These are phyloP conservation scores for Penicillium desertorum DNA, from an alignment of 495 filamentous ascomycete genomes.

Conservation along the genomic window DNA sequence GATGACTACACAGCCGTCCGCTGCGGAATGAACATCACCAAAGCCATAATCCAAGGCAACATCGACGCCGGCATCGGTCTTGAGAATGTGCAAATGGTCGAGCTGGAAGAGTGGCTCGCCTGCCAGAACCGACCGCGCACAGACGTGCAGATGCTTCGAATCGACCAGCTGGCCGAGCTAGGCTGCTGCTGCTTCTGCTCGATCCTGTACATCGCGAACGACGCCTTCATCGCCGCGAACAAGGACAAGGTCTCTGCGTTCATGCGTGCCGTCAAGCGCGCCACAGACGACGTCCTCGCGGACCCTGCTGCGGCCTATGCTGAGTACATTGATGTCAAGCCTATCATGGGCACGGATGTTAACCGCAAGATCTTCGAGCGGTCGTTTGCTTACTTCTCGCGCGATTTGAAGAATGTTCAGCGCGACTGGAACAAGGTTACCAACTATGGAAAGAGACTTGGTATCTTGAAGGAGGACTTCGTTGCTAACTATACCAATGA, in stretches of 20 bases:
- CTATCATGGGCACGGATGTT: conserved; percentile 61
- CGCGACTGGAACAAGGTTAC: conserved; percentile 72
- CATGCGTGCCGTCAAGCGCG: conserved; percentile 63
- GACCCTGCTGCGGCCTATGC: conserved; percentile 57
- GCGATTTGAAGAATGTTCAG: conserved; percentile 66
- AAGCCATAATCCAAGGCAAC: conserved; percentile 62
- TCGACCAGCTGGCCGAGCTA: conserved; percentile 68
- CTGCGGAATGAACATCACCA: conserved; percentile 62
- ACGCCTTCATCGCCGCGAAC: conserved; percentile 60
- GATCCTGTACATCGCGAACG: conserved; percentile 70
- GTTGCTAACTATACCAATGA: conserved; percentile 67
- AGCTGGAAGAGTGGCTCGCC: conserved; percentile 67
- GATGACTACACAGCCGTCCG: conserved; percentile 69
- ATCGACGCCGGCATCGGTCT: conserved; percentile 71
- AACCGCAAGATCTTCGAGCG: conserved; percentile 74
- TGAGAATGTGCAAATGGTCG: conserved; percentile 74
- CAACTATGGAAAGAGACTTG: conserved; percentile 64
- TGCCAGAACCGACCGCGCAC: conserved; percentile 56
- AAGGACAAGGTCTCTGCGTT: conserved; percentile 57
- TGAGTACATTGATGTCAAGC: conserved; percentile 67
- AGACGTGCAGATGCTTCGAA: conserved; percentile 71
- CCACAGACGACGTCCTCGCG: conserved; percentile 64
- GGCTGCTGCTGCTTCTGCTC: conserved; percentile 77
- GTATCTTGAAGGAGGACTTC: conserved; percentile 56
- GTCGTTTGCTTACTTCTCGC: conserved; percentile 68